Evolutionary conservation across 2,329 filamentous ascomycete species (phyloP), one percentile per base, ranked within the genome.

Genomic region (Aureobasidium lini): DNA sequence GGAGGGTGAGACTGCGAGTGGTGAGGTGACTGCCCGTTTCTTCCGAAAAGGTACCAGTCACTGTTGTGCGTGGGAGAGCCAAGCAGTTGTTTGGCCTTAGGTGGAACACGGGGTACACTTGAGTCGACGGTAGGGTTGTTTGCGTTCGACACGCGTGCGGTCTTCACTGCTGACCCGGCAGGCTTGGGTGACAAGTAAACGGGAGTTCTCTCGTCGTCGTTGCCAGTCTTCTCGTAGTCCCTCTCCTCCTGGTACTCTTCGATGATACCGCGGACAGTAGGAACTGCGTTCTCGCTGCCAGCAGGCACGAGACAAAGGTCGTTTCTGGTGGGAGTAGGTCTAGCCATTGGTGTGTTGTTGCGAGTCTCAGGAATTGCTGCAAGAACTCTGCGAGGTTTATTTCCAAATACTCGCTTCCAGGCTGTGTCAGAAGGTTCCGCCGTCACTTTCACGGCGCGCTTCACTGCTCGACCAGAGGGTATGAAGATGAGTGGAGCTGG

Each of bases 181-280:
- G 28, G 4, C 29, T 44, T 23, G 16, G 39, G 23, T 3, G 40
- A 34, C 28, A 36, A n/a, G 62, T 65, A 66, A 23, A 69, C 67
- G 2, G 69, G 64, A 11, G 62, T 65, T 50, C 64, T 66, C 48
- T 65, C 62, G 66, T 72, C 68, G 66, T 68, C 62, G 69, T 69
- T 64, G 66, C 71, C 53, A 68, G 62, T 62, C 63, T 70, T 52
- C 57, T 68, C 44, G 40, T 67, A 66, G 32, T 61, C 44, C 3
- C 59, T 54, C 32, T 67, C 62, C 65, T 78, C 75, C 1, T 64
- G 66, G 32, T 67, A 68, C 23, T 71, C 68, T 64, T 79, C 76
- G 31, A 78, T 72, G 40, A 67, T 65, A 13, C 66, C 74, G 58
- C 76, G 71, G 10, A 64, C 63, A 1, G 76, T 77, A 13, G 68